Evolutionary conservation across 1,284 basidiomycete species (phyloP).

Genomic region (Trichosporon ovoides): DNA sequence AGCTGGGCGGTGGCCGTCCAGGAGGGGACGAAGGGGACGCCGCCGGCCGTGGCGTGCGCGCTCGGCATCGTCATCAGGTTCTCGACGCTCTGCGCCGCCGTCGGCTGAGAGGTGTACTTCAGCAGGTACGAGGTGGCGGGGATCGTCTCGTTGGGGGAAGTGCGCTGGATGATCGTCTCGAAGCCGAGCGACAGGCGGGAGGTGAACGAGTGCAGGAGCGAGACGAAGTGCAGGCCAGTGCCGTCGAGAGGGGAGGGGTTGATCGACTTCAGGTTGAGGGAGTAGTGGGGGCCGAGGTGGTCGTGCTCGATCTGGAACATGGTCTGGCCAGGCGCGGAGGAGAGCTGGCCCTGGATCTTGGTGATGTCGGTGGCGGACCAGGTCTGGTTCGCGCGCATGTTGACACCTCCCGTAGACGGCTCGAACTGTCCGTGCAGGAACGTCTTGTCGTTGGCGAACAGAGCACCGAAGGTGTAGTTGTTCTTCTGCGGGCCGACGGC

Average conservation of each 20-base stretch:
- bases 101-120: constrained; percentile 66
- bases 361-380: constrained; percentile 76
- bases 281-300: constrained; percentile 82
- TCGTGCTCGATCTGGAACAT: constrained; percentile 95
- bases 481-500: constrained; percentile 58
- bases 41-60: constrained; percentile 22
- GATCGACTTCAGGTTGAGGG: constrained; percentile 79
- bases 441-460: constrained; percentile 69
- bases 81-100: constrained; percentile 37
- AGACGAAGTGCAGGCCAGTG: constrained; percentile 91
- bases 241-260: constrained; percentile 85
- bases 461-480: constrained; percentile 90
- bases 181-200: constrained; percentile 85
- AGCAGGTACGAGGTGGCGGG: constrained; percentile 77
- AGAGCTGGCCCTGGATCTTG: constrained; percentile 72
- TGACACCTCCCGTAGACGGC: constrained; percentile 77
- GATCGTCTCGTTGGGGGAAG: constrained; percentile 67
- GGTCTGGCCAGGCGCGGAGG: constrained; percentile 61
- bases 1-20: constrained; percentile 93
- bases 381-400: constrained; percentile 81
- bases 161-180: constrained; percentile 80
- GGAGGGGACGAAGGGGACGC: constrained; percentile 52
- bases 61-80: constrained; percentile 18
- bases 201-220: constrained; percentile 88
- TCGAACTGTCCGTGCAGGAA: constrained; percentile 93